Conservation (phyloP, 306 rosid species). For the Rosa rugosa region DNA sequence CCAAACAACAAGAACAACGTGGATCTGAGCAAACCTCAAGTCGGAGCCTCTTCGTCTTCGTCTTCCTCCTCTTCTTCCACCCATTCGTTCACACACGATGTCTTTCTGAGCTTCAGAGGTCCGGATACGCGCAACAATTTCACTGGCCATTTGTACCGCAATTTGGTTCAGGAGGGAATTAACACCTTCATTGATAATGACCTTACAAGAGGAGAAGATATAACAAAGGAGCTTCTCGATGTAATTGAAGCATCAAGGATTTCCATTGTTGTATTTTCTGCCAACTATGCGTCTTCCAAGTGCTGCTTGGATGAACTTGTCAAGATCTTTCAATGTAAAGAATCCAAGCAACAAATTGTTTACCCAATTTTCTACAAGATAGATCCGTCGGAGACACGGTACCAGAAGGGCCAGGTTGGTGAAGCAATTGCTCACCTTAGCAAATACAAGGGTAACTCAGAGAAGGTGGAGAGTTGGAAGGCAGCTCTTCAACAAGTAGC, state of each 20-base stretch:
- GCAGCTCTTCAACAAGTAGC: background rate
- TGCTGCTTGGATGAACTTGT: background rate
- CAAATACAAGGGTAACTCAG: background rate
- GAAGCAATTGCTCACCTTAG: background rate
- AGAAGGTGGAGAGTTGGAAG: background rate
- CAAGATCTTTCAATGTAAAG: background rate
- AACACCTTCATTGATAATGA: background rate
- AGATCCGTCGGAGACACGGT: background rate
- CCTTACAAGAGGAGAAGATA: background rate
- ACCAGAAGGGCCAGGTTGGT: slow-evolving; percentile 4
- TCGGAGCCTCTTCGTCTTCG: background rate
- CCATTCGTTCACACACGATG: background rate
- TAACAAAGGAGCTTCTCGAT: background rate
- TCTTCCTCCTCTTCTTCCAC: background rate
- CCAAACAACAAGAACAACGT: too few relatives aligned
- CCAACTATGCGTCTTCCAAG: background rate
- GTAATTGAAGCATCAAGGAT: background rate
- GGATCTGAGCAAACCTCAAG: background rate
- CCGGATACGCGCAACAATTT: background rate
- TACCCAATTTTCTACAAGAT: slow-evolving; percentile 12
- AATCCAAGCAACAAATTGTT: background rate
- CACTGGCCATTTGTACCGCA: background rate
- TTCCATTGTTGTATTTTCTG: background rate
- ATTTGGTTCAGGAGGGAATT: background rate
- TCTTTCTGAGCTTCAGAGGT: background rate